These are phyloP conservation scores for Dactylellina leptospora DNA, from an alignment of 2,329 filamentous ascomycete genomes.

Conservation along the genomic window DNA sequence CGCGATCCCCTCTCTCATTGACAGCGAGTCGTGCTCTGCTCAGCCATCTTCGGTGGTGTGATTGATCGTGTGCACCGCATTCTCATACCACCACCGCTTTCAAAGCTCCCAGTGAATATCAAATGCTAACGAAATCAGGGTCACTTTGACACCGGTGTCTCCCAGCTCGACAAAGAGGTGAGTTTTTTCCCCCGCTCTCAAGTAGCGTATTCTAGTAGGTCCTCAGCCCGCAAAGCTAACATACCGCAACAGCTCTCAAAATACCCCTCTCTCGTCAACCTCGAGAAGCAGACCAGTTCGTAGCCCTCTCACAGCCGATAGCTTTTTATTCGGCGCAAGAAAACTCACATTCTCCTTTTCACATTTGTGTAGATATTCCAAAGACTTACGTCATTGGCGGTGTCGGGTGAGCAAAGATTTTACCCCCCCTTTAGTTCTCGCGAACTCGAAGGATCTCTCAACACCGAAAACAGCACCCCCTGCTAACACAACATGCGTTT, in stretches of 20 bases:
- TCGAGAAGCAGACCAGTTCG: constrained; percentile 77
- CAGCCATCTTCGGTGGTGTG: no score
- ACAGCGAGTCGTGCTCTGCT: constrained; percentile 12
- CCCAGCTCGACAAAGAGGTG: constrained; percentile 84
- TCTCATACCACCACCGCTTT: not conserved
- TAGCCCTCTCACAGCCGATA: not conserved
- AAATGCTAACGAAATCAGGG: constrained; percentile 26
- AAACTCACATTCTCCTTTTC: constrained; percentile 25
- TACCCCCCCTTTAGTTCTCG: not conserved
- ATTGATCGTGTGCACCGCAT: no score
- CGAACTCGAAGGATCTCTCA: not conserved
- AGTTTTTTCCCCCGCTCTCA: constrained; percentile 58
- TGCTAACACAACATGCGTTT: constrained; percentile 17
- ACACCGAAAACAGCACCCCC: constrained; percentile 13
- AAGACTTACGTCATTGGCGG: constrained; percentile 86
- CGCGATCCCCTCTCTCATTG: not conserved
- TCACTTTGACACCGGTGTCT: constrained; percentile 72
- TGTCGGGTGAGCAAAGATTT: constrained; percentile 62
- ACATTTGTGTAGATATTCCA: constrained; percentile 69
- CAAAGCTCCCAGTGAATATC: not conserved
- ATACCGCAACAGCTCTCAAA: constrained; percentile 73
- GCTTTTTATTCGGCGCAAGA: not conserved
- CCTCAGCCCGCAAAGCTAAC: no score
- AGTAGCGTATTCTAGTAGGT: not conserved
- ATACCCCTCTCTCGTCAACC: constrained; percentile 82